Evolutionary conservation across 176 grass and related monocot species (phyloP).

Genomic region (Melocanna baccifera): DNA sequence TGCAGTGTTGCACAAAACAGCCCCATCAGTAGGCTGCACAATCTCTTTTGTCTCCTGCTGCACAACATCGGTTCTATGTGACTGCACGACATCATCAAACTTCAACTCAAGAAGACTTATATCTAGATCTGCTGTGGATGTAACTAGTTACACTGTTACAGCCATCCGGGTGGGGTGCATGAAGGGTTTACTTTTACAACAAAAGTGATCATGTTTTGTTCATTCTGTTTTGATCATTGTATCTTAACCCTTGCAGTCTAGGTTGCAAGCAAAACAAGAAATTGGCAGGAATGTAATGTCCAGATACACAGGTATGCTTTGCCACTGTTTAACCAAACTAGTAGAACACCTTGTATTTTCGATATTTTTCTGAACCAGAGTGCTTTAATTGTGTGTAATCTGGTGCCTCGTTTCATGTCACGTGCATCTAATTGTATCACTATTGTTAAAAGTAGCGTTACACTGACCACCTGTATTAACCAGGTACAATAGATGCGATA

Average conservation of each 20-base stretch:
- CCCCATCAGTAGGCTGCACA: not conserved
- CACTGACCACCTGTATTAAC: not conserved
- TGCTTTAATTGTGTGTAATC: not conserved
- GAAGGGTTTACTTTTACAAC: not conserved
- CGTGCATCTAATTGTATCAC: not conserved
- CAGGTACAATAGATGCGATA: conserved; percentile 95
- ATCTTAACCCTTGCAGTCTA: conserved; percentile 67
- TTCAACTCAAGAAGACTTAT: not conserved
- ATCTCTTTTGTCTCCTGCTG: not conserved
- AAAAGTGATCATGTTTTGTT: not conserved
- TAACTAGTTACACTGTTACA: not conserved
- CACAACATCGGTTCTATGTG: not conserved
- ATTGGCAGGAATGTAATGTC: conserved; percentile 74
- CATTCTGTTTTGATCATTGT: conserved; percentile 26
- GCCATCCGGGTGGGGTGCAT: not conserved
- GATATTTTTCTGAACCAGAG: not conserved
- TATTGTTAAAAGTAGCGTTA: not conserved
- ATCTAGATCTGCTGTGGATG: not conserved
- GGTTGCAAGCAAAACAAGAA: conserved; percentile 99
- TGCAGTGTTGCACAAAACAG: not conserved
- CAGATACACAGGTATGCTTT: conserved; percentile 83
- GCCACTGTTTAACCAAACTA: conserved; percentile 11
- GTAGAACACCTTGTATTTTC: not conserved
- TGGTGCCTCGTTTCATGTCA: not conserved
- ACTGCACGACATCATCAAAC: not conserved